Conservation (phyloP, 441 rosid genomes). For the Erysimum cheiri region DNA sequence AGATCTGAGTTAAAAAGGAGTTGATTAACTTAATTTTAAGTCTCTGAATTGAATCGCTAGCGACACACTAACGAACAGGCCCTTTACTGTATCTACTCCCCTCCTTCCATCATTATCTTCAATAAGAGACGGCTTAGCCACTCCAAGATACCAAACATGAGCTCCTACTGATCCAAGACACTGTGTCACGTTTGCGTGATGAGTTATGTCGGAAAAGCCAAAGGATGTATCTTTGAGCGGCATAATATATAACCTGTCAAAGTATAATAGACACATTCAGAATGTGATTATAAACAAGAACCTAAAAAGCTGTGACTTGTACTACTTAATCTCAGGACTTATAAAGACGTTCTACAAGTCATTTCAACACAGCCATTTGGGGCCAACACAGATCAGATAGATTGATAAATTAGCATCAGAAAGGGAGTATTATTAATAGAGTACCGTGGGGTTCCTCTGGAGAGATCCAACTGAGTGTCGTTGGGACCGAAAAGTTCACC, state of each 20-base stretch:
- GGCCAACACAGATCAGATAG: neutral
- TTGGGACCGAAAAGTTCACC: constrained; percentile 69
- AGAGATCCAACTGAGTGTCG: constrained; percentile 80
- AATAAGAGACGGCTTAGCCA: constrained; percentile 68
- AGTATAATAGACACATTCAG: neutral
- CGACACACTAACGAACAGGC: no score
- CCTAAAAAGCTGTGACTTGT: neutral
- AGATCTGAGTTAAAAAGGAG: no score
- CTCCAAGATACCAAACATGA: constrained; percentile 80
- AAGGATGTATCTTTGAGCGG: constrained; percentile 50
- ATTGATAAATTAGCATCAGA: no score
- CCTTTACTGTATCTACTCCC: constrained; percentile 25
- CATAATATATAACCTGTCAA: constrained; percentile 68
- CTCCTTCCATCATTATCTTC: constrained; percentile 31
- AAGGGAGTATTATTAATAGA: no score
- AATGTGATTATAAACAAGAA: neutral
- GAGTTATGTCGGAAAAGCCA: constrained; percentile 60
- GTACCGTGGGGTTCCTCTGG: constrained; percentile 76
- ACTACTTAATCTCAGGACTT: neutral
- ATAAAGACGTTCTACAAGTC: neutral
- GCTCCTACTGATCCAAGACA: constrained; percentile 87
- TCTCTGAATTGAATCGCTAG: no score
- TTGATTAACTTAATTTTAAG: no score
- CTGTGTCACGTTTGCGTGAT: constrained; percentile 87
- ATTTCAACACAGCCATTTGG: neutral